Conservation (phyloP, 2,329 filamentous ascomycete genomes). For the Sporothrix pallida region DNA sequence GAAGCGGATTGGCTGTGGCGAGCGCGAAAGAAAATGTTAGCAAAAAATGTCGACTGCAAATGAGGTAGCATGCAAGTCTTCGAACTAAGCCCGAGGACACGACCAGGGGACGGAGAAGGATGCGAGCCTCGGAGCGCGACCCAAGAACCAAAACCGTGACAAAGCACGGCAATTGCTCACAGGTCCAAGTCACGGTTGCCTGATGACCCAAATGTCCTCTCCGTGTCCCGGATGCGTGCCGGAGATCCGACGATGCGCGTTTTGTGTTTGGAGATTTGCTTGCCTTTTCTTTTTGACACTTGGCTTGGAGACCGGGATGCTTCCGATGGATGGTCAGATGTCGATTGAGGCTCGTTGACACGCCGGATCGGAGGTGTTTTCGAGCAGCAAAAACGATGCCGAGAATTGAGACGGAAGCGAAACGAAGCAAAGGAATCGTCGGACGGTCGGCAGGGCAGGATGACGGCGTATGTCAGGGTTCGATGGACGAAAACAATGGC, state of each 20-base stretch:
- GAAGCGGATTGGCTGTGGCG: conserved; percentile 17
- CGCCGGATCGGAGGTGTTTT: not conserved
- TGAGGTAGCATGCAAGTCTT: not conserved
- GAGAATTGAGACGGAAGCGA: conserved; percentile 8
- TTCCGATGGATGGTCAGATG: not conserved
- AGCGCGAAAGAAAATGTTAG: conserved; percentile 20
- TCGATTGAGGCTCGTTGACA: conserved; percentile 4
- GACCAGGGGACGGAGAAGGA: conserved; percentile 7
- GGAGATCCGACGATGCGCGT: not conserved
- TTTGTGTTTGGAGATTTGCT: conserved; percentile 18
- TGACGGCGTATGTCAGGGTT: conserved; percentile 7
- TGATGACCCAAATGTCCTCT: not conserved
- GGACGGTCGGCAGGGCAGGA: conserved; percentile 1
- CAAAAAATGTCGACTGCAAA: conserved; percentile 5
- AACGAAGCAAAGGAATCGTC: conserved; percentile 11
- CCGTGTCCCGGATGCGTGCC: not conserved
- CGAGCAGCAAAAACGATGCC: conserved; percentile 6
- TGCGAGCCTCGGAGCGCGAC: conserved; percentile 18
- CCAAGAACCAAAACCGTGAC: not conserved
- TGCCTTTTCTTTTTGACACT: conserved; percentile 25
- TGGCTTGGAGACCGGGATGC: not conserved
- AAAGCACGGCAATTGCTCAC: not conserved
- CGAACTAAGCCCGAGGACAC: not conserved
- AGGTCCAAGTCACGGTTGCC: not conserved
- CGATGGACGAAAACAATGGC: conserved; percentile 22